Conservation (phyloP, 768 basidiomycete genomes). For the Lactifluus pinguis region DNA sequence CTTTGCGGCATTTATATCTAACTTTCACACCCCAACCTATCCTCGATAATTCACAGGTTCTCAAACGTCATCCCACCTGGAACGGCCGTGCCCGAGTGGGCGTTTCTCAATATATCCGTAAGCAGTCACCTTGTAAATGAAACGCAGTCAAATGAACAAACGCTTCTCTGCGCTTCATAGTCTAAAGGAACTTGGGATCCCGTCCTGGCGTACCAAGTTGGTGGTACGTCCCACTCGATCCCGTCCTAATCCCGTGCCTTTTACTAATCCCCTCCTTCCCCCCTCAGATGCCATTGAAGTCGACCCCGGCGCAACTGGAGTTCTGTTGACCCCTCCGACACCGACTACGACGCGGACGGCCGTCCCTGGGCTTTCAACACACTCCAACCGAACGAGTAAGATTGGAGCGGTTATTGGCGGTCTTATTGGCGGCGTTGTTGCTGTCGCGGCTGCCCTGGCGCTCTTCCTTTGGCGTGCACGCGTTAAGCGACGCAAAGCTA, state of each 20-base stretch:
- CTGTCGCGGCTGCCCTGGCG: neutral
- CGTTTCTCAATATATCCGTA: constrained; percentile 8
- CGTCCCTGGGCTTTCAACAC: neutral
- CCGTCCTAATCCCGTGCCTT: too few relatives aligned
- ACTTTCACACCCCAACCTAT: neutral
- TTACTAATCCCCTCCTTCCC: too few relatives aligned
- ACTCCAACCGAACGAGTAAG: neutral
- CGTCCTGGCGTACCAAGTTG: neutral
- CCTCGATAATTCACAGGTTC: neutral
- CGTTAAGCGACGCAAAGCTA: constrained; percentile 3
- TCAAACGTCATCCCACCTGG: neutral
- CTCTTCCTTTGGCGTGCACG: constrained; percentile 5
- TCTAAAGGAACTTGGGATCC: neutral
- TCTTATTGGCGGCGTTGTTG: neutral
- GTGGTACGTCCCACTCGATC: neutral
- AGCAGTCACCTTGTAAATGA: neutral
- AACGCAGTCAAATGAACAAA: neutral
- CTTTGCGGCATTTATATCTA: neutral
- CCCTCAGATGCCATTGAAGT: neutral
- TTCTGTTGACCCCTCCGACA: neutral
- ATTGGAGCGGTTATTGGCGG: neutral
- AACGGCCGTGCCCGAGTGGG: constrained; percentile 7
- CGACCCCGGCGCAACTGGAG: neutral
- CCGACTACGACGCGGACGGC: neutral
- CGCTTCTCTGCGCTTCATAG: neutral